phyloP scores from a whole-genome alignment of 805 yeast genomes.

The Myxozyma vanderwaltii region DNA sequence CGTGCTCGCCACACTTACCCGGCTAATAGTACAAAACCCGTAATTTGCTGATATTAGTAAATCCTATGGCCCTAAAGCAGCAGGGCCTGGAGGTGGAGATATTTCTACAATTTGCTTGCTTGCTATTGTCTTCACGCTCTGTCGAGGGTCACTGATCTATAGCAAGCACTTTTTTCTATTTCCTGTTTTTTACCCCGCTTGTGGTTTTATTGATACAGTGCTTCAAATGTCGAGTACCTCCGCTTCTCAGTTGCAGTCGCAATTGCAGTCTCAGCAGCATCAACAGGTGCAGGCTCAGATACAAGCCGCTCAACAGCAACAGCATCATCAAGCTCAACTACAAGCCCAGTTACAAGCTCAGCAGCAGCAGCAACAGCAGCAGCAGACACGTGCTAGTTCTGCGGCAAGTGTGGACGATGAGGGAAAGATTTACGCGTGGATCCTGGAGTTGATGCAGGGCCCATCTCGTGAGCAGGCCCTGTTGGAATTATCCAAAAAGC shows the following conservation, averaged over 20 bases:
- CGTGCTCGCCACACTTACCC: slow-evolving; percentile 1
- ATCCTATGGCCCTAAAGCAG: no score
- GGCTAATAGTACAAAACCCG: not conserved
- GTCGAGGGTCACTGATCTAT: no score
- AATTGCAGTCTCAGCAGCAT: slow-evolving; percentile 24
- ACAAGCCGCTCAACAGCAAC: slow-evolving; percentile 18
- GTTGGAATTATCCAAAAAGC: slow-evolving; percentile 85
- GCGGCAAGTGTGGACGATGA: slow-evolving; percentile 25
- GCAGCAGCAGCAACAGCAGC: slow-evolving; percentile 29
- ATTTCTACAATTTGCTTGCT: no score
- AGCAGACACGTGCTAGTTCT: slow-evolving; percentile 3
- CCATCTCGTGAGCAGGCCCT: slow-evolving; percentile 91
- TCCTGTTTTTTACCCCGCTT: not conserved
- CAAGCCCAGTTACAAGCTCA: slow-evolving; percentile 13
- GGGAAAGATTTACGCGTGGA: slow-evolving; percentile 69
- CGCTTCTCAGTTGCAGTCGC: slow-evolving; percentile 22
- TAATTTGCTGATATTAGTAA: no score
- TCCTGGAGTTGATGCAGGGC: slow-evolving; percentile 84
- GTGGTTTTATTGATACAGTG: not conserved
- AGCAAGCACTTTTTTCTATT: not conserved
- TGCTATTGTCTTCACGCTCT: no score
- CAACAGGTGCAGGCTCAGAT: slow-evolving; percentile 14
- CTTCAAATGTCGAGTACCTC: slow-evolving; percentile 17
- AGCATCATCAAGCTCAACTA: slow-evolving; percentile 16
- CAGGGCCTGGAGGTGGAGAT: no score